These are phyloP conservation scores for Agrocybe pediades DNA, from an alignment of 768 basidiomycete species.

Conservation along the genomic window DNA sequence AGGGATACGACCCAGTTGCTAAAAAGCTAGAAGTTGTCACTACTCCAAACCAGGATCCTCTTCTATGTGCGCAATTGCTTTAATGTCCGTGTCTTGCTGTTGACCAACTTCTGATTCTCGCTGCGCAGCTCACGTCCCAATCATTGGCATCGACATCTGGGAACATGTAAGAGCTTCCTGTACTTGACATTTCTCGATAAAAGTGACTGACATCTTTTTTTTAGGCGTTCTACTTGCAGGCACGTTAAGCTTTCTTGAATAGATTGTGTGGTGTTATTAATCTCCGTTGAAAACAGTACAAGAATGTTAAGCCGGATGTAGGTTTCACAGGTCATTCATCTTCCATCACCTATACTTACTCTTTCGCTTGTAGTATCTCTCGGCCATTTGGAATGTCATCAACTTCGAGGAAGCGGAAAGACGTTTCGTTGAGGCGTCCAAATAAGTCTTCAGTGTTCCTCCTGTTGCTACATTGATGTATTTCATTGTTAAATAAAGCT, in stretches of 20 bases:
- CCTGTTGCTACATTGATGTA: not conserved
- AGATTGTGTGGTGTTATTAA: not conserved
- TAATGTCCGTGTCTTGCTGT: not conserved
- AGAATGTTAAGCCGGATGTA: constrained; percentile 93
- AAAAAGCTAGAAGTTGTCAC: constrained; percentile 89
- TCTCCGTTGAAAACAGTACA: constrained; percentile 53
- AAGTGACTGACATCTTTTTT: constrained; percentile 5
- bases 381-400: constrained; percentile 94
- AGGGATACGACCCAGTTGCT: constrained; percentile 70
- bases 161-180: constrained; percentile 67
- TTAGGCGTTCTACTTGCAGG: constrained; percentile 74
- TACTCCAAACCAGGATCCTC: constrained; percentile 95
- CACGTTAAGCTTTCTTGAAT: constrained; percentile 21
- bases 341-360: not conserved
- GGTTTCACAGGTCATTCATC: constrained; percentile 32
- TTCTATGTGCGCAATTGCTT: constrained; percentile 39
- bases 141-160: constrained; percentile 98
- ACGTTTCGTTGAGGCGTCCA: constrained; percentile 39
- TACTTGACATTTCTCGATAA: constrained; percentile 1
- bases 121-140: constrained; percentile 73
- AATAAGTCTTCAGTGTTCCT: constrained; percentile 4
- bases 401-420: constrained; percentile 93
- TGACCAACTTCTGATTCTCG: not conserved
- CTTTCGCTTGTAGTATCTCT: constrained; percentile 40
- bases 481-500: too few species aligned